Evolutionary conservation across 2,329 filamentous ascomycete genomes (phyloP).

Genomic region (Nigrograna mackinnonii): DNA sequence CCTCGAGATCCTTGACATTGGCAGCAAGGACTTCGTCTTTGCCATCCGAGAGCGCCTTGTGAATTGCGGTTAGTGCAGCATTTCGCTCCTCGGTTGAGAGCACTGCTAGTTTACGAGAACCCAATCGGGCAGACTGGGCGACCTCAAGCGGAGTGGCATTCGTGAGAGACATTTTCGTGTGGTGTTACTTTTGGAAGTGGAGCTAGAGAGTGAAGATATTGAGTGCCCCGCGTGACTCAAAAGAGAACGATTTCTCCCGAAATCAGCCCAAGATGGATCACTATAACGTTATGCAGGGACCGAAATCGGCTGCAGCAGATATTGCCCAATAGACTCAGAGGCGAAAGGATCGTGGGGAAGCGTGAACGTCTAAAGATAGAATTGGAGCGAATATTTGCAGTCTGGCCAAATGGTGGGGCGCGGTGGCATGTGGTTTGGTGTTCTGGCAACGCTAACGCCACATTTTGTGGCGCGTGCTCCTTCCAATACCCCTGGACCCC

Average conservation of each 20-base stretch:
- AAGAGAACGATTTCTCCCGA: background rate
- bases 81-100: slow-evolving; percentile 78
- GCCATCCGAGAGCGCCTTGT: slow-evolving; percentile 71
- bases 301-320: slow-evolving; percentile 3
- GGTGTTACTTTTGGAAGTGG: slow-evolving; percentile 20
- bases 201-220: slow-evolving; percentile 3
- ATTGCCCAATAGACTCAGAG: too few relatives aligned
- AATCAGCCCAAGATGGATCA: background rate
- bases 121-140: slow-evolving; percentile 75
- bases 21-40: slow-evolving; percentile 81
- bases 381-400: too few relatives aligned
- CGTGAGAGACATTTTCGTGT: slow-evolving; percentile 77
- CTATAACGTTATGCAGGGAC: slow-evolving; percentile 7
- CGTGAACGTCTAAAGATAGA: too few relatives aligned
- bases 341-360: too few relatives aligned
- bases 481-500: too few relatives aligned
- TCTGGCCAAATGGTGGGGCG: too few relatives aligned
- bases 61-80: slow-evolving; percentile 80
- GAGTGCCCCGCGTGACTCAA: slow-evolving; percentile 7
- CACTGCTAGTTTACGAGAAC: slow-evolving; percentile 81
- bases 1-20: slow-evolving; percentile 80
- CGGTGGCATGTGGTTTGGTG: too few relatives aligned
- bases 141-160: slow-evolving; percentile 79
- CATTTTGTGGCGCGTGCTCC: too few relatives aligned
- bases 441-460: too few relatives aligned